Percentiles rank a stretch among this genome's conserved stretches.
Conservation (phyloP, 2,329 filamentous ascomycete species). For the Cadophora luteo-olivacea region DNA sequence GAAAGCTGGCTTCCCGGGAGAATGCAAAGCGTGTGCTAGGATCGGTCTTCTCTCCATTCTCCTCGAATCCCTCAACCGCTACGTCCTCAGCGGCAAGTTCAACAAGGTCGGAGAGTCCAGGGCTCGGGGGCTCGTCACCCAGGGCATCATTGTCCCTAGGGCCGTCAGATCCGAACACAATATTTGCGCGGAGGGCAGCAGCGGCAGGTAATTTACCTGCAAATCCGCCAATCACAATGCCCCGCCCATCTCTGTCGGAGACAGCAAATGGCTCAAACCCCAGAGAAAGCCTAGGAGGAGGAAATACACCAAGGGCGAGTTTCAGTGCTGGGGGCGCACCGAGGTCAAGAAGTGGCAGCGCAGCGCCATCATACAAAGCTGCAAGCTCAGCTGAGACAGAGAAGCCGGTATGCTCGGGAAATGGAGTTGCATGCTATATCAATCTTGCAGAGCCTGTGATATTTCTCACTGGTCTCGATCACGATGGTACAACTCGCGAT, state of each 20-base stretch:
- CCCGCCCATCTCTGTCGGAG: conserved; percentile 29
- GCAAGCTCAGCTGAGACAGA: conserved; percentile 49
- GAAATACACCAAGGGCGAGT: conserved; percentile 2
- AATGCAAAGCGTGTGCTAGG: conserved; percentile 45
- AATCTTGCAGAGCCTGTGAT: conserved; percentile 80
- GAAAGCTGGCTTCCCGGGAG: conserved; percentile 54
- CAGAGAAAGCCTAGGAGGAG: conserved; percentile 16
- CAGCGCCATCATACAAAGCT: conserved; percentile 17
- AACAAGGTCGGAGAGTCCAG: conserved; percentile 36
- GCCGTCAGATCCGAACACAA: conserved; percentile 33
- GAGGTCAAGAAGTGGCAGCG: conserved; percentile 13
- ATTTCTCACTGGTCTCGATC: conserved; percentile 78
- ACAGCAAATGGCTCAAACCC: conserved; percentile 16
- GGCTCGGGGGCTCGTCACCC: conserved; percentile 14
- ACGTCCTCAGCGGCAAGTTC: conserved; percentile 35
- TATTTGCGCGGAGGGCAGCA: conserved; percentile 37
- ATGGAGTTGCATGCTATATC: conserved; percentile 76
- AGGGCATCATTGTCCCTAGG: conserved; percentile 32
- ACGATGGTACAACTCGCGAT: conserved; percentile 50
- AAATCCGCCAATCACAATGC: conserved; percentile 31
- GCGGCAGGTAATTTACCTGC: conserved; percentile 19
- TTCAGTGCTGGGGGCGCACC: conserved; percentile 5
- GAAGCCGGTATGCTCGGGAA: conserved; percentile 78
- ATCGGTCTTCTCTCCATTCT: conserved; percentile 42
- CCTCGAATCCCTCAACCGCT: conserved; percentile 30